These are phyloP conservation scores for Colletotrichum lentis DNA, from an alignment of 2,329 filamentous ascomycete species.

Conservation along the genomic window DNA sequence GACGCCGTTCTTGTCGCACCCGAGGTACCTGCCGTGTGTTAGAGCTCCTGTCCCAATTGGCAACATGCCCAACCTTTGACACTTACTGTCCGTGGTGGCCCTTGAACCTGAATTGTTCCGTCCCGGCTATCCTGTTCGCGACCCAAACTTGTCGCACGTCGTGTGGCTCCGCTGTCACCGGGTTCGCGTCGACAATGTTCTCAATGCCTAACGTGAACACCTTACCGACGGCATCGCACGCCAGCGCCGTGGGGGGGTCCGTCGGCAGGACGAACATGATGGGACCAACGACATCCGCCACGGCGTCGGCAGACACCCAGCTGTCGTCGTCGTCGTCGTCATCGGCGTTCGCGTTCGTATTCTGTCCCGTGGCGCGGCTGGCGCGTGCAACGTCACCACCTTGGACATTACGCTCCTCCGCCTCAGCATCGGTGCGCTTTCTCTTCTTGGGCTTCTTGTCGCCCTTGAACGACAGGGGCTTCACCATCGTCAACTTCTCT, in stretches of 20 bases:
- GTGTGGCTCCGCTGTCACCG: conserved; percentile 88
- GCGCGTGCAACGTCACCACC: conserved; percentile 45
- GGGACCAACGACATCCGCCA: conserved; percentile 80
- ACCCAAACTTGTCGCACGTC: conserved; percentile 97
- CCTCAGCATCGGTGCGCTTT: conserved; percentile 71
- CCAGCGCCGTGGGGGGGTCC: conserved; percentile 75
- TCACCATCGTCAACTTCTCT: conserved; percentile 69
- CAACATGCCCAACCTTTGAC: neutral
- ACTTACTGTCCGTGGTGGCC: conserved; percentile 83
- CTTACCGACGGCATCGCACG: conserved; percentile 85
- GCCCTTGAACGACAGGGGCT: conserved; percentile 93
- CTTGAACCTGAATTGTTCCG: conserved; percentile 84
- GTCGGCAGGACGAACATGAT: conserved; percentile 84
- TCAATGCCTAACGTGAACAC: conserved; percentile 84
- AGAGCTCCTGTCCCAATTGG: neutral
- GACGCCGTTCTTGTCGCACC: conserved; percentile 83
- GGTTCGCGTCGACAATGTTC: conserved; percentile 86
- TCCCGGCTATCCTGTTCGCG: conserved; percentile 82
- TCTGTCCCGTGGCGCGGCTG: conserved; percentile 37
- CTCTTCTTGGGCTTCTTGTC: conserved; percentile 95
- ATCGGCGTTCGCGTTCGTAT: conserved; percentile 64
- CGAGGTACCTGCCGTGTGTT: conserved; percentile 70
- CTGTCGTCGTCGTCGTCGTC: conserved; percentile 78
- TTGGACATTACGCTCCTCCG: conserved; percentile 40
- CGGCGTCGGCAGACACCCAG: conserved; percentile 86